A percentile compares a stretch with the other conserved stretches of the same genome.
Conservation (phyloP, 2,329 filamentous ascomycete genomes). For the Fusarium drepaniforme region DNA sequence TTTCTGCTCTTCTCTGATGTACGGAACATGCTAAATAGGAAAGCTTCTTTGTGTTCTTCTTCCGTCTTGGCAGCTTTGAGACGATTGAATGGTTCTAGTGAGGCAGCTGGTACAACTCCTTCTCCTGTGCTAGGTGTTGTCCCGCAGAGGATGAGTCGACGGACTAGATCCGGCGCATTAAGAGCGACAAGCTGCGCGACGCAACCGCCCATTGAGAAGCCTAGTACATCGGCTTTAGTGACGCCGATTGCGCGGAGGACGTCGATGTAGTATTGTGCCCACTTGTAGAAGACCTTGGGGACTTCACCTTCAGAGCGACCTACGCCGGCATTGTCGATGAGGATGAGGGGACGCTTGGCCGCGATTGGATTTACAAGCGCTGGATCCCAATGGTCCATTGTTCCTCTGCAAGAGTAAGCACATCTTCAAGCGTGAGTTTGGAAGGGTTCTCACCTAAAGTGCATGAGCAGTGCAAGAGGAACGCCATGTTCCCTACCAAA, state of each 20-base stretch:
- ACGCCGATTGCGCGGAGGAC: slow-evolving; percentile 54
- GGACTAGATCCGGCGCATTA: slow-evolving; percentile 51
- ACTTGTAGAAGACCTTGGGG: slow-evolving; percentile 46
- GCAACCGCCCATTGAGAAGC: slow-evolving; percentile 64
- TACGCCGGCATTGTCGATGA: slow-evolving; percentile 62
- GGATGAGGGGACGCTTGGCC: slow-evolving; percentile 54
- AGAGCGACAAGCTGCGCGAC: slow-evolving; percentile 60
- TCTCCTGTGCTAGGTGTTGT: slow-evolving; percentile 55
- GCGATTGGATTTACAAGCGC: slow-evolving; percentile 59
- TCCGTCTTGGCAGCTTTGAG: slow-evolving; percentile 48
- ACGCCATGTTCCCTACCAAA: slow-evolving; percentile 46
- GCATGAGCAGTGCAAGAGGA: slow-evolving; percentile 49
- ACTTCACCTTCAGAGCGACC: slow-evolving; percentile 59
- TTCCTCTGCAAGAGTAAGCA: slow-evolving; percentile 43
- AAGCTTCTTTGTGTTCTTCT: slow-evolving; percentile 50
- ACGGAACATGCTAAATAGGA: slow-evolving; percentile 51
- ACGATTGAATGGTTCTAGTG: slow-evolving; percentile 48
- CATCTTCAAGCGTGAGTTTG: neutral
- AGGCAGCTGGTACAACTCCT: slow-evolving; percentile 48
- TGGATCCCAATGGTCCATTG: slow-evolving; percentile 58
- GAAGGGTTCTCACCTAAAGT: slow-evolving; percentile 46
- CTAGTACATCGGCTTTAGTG: slow-evolving; percentile 57
- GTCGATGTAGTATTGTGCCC: slow-evolving; percentile 51
- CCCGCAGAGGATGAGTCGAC: slow-evolving; percentile 58
- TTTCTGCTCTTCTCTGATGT: slow-evolving; percentile 46